Evolutionary conservation across 129 eudicot genomes (phyloP), one percentile per base, ranked within the genome.

Genomic region (Kitagawia praeruptora): DNA sequence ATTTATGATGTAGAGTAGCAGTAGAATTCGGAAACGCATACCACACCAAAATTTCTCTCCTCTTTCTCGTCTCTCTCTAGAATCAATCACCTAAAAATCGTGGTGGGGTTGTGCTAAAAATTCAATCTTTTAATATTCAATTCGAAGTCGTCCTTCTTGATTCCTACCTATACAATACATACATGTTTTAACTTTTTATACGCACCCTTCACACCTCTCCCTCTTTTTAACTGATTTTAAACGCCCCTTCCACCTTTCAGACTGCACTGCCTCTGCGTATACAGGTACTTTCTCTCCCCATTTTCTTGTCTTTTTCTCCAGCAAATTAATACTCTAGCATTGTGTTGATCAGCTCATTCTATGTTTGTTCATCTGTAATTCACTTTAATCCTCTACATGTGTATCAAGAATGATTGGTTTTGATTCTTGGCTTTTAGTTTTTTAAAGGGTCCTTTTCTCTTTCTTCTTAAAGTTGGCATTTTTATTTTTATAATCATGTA

Each of bases 71-170:
- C 34, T 71, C 25, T 70, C n/a, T 70, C 25, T 40, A 40, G 4
- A 40, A 40, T 71, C 34, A 19, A 31, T 70, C 25, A 25, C 71
- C 4, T 27, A 3, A 2, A 9, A 67, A 67, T 67, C 73, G 73
- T 67, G 73, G 73, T 67, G 73, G 73, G 73, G 39, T 67, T 67
- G 73, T 31, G 41, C 73, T 34, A 28, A 67, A 67, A 31, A 31
- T 67, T 67, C 73, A 67, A 67, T 31, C 73, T 67, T 67, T 31
- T 67, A 31, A 21, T 31, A 67, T 67, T 67, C 73, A 67, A 67
- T 67, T 67, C 73, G 28, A 67, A 67, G 41, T 67, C 41, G 31
- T 23, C 34, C 10, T 61, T 63, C 70, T 63, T 27, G 70, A 10
- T 27, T 10, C 63, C 25, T 12, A 64, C 18, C 71, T 66, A 28